Conservation (phyloP, 345 rosid genomes). For the Brassica nigra region DNA sequence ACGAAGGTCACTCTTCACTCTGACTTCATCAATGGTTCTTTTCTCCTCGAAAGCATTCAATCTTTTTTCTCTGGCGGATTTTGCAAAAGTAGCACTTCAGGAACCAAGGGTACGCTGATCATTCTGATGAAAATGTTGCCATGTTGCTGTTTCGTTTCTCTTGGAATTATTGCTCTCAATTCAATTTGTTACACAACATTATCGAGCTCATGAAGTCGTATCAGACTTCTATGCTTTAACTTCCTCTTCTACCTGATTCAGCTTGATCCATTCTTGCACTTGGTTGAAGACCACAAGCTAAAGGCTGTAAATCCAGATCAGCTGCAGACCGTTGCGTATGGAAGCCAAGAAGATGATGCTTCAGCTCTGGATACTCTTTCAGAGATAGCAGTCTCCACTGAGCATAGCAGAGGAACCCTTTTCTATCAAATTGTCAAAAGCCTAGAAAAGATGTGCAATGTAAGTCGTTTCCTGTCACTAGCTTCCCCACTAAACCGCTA, state of each 20-base stretch:
- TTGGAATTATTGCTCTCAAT: not conserved
- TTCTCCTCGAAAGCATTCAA: conserved; percentile 77
- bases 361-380: conserved; percentile 64
- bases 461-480: conserved; percentile 42
- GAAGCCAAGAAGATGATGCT: conserved; percentile 71
- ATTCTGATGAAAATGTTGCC: conserved; percentile 18
- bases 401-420: conserved; percentile 64
- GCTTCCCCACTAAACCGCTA: conserved; percentile 1
- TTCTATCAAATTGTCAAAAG: conserved; percentile 69
- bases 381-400: conserved; percentile 50
- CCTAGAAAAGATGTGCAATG: conserved; percentile 61
- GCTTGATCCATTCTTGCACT: conserved; percentile 80
- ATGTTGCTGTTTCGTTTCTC: conserved; percentile 9
- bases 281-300: conserved; percentile 81
- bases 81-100: conserved; percentile 56
- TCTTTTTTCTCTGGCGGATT: conserved; percentile 58
- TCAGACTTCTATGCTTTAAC: conserved; percentile 6
- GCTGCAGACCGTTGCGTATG: conserved; percentile 48
- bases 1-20: conserved; percentile 79
- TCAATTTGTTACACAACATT: not conserved
- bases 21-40: conserved; percentile 85
- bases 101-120: conserved; percentile 58
- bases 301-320: conserved; percentile 53
- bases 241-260: conserved; percentile 41
- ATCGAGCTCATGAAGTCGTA: not conserved